Conservation (phyloP, 768 basidiomycete species). For the Dacryopinax spathularia region DNA sequence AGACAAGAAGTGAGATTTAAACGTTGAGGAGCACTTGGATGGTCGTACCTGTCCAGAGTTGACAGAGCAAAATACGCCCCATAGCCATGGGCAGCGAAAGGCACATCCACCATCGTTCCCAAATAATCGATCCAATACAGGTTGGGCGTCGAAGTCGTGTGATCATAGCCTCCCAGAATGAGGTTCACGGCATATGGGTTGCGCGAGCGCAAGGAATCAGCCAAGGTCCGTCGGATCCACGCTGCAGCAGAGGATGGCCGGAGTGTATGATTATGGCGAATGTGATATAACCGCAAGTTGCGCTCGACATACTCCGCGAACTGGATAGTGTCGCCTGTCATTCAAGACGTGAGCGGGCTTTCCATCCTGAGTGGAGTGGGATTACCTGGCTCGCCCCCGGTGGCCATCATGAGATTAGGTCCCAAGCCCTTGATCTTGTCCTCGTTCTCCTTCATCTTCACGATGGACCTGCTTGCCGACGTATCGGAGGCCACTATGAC, state of each 20-base stretch:
- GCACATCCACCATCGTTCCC: constrained; percentile 75
- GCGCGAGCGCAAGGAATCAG: constrained; percentile 75
- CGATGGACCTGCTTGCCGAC: constrained; percentile 75
- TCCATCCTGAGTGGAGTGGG: constrained; percentile 8
- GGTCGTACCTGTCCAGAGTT: constrained; percentile 74
- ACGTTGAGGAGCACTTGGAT: neutral
- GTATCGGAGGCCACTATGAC: constrained; percentile 86
- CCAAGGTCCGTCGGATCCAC: constrained; percentile 86
- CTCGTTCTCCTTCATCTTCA: constrained; percentile 94
- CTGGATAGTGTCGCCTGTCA: constrained; percentile 80
- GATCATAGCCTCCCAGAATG: constrained; percentile 85
- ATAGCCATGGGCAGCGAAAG: constrained; percentile 91
- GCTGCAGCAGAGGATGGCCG: constrained; percentile 83
- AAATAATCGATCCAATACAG: constrained; percentile 96
- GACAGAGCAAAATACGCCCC: constrained; percentile 83
- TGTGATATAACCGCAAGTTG: constrained; percentile 90
- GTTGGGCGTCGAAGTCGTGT: constrained; percentile 44
- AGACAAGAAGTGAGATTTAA: neutral
- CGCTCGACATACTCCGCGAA: constrained; percentile 94
- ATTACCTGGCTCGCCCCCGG: constrained; percentile 83
- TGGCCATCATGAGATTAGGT: constrained; percentile 86
- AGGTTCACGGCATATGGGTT: constrained; percentile 84
- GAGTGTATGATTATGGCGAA: constrained; percentile 80
- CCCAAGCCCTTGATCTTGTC: constrained; percentile 91
- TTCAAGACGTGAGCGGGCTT: too few relatives aligned